These are phyloP conservation scores for Myxozyma melibiosi DNA, from an alignment of 805 yeast genomes.

Conservation along the genomic window DNA sequence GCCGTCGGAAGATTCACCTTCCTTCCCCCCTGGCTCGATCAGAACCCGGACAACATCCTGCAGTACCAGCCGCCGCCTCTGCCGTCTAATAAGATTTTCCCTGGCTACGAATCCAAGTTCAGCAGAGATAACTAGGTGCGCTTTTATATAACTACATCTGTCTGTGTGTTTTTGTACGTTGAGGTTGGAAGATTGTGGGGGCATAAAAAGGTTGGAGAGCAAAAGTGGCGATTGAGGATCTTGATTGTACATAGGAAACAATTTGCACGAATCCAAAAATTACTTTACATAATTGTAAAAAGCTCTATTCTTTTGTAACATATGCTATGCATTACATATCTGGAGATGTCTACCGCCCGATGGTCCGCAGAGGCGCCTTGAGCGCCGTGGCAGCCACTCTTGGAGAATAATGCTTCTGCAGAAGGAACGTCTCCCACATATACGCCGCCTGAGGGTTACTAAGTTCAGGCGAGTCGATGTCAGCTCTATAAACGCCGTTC, in stretches of 20 bases:
- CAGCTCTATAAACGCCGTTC: slow-evolving; percentile 74
- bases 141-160: background rate
- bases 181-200: background rate
- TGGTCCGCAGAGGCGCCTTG: slow-evolving; percentile 22
- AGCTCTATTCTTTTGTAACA: background rate
- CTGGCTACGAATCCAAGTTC: slow-evolving; percentile 30
- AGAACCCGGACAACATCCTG: slow-evolving; percentile 48
- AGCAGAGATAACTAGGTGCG: slow-evolving; percentile 4
- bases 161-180: background rate
- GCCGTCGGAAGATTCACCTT: slow-evolving; percentile 87
- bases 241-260: no score
- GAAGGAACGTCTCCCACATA: slow-evolving; percentile 80
- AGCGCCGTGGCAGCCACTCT: slow-evolving; percentile 66
- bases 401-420: slow-evolving; percentile 84
- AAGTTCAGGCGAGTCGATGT: slow-evolving; percentile 67
- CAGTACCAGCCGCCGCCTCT: slow-evolving; percentile 28
- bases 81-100: slow-evolving; percentile 25
- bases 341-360: slow-evolving; percentile 16
- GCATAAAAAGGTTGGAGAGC: no score
- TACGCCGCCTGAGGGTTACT: slow-evolving; percentile 87
- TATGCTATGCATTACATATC: background rate
- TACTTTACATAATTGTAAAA: background rate
- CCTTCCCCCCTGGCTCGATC: slow-evolving; percentile 78
- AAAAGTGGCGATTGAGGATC: no score
- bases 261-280: no score